Conservation (phyloP, 495 filamentous ascomycete genomes). For the Xylaria palmicola region DNA sequence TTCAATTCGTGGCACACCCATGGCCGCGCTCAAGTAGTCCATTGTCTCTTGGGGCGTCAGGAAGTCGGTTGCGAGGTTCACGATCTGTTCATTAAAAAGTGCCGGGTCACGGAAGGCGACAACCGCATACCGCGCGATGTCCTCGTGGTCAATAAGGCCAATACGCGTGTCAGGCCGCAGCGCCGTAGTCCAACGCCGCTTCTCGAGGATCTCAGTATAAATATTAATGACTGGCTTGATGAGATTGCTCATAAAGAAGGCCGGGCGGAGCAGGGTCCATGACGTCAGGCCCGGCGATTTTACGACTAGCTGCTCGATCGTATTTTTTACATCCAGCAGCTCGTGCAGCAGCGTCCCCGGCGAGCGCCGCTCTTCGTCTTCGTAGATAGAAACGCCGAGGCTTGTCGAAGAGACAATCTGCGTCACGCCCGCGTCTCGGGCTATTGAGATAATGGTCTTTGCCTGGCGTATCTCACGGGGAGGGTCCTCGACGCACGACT, state of each 20-base stretch:
- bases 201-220: slow-evolving; percentile 39
- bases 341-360: slow-evolving; percentile 28
- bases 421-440: slow-evolving; percentile 40
- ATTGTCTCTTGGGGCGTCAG: slow-evolving; percentile 34
- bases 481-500: slow-evolving; percentile 31
- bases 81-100: slow-evolving; percentile 36
- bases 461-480: slow-evolving; percentile 38
- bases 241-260: slow-evolving; percentile 54
- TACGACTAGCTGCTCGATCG: slow-evolving; percentile 44
- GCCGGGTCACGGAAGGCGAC: slow-evolving; percentile 43
- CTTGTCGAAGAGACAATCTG: slow-evolving; percentile 41
- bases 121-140: slow-evolving; percentile 48
- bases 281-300: slow-evolving; percentile 34
- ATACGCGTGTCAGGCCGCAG: slow-evolving; percentile 30
- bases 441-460: slow-evolving; percentile 39
- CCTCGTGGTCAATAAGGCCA: slow-evolving; percentile 45
- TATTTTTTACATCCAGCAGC: no score
- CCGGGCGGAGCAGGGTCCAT: slow-evolving; percentile 52
- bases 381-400: slow-evolving; percentile 14
- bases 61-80: slow-evolving; percentile 42
- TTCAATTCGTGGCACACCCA: slow-evolving; percentile 35
- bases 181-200: slow-evolving; percentile 27
- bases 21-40: slow-evolving; percentile 28
- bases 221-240: slow-evolving; percentile 35
- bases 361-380: slow-evolving; percentile 22